Conservation (phyloP, 2,329 filamentous ascomycete species). For the Scedosporium minutisporum region DNA sequence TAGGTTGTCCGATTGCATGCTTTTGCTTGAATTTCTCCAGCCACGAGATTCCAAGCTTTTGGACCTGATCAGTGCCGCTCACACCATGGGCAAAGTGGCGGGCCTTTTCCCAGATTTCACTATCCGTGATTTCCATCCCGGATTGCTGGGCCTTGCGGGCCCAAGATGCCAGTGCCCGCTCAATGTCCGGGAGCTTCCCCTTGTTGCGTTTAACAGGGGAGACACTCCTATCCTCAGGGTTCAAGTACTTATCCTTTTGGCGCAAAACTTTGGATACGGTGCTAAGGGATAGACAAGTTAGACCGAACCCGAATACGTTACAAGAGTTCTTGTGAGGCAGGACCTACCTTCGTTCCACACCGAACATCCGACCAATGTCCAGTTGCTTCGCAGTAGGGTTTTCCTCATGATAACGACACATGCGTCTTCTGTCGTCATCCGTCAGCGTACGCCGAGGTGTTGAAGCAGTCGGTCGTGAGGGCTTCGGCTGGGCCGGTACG, state of each 20-base stretch:
- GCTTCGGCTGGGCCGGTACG: not conserved
- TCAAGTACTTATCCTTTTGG: conserved; percentile 89
- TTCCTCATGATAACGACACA: conserved; percentile 90
- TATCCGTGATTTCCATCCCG: conserved; percentile 64
- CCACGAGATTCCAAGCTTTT: conserved; percentile 67
- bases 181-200: conserved; percentile 81
- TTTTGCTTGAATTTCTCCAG: conserved; percentile 94
- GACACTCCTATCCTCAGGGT: conserved; percentile 65
- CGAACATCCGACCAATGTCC: conserved; percentile 91
- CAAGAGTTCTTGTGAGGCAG: not conserved
- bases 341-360: conserved; percentile 87
- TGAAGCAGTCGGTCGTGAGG: conserved; percentile 15
- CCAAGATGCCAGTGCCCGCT: conserved; percentile 82
- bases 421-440: conserved; percentile 77
- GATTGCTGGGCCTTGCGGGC: conserved; percentile 70
- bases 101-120: conserved; percentile 78
- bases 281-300: conserved; percentile 35
- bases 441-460: conserved; percentile 81
- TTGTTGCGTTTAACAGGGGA: conserved; percentile 77
- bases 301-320: not conserved
- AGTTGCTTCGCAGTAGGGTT: conserved; percentile 89
- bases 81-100: conserved; percentile 68
- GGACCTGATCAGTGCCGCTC: conserved; percentile 48
- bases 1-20: conserved; percentile 48
- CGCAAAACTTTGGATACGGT: conserved; percentile 97